Evolutionary conservation across 306 rosid genomes (phyloP).

Genomic region (Acmispon strigosus): DNA sequence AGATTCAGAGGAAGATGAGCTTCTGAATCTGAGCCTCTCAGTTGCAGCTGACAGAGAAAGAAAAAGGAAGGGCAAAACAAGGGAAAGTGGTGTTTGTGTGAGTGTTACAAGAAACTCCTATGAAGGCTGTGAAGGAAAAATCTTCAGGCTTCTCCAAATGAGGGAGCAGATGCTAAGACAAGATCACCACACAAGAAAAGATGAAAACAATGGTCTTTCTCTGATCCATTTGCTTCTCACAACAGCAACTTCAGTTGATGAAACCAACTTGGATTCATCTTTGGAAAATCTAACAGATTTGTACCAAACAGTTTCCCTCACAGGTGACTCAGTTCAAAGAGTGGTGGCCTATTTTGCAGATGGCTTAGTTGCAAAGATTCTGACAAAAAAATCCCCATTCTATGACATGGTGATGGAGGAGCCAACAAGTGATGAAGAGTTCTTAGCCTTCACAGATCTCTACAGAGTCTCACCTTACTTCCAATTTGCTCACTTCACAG

Average conservation of each 20-base stretch:
- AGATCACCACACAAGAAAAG: conserved; percentile 22
- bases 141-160: conserved; percentile 63
- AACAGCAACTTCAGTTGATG: conserved; percentile 45
- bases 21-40: conserved; percentile 70
- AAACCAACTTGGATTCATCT: conserved; percentile 35
- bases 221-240: conserved; percentile 55
- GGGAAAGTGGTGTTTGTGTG: neutral
- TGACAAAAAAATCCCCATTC: conserved; percentile 58
- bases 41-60: conserved; percentile 42
- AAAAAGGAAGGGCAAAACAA: conserved; percentile 41
- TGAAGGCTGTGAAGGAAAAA: conserved; percentile 55
- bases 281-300: conserved; percentile 43
- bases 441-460: conserved; percentile 52
- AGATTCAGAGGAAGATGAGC: conserved; percentile 54
- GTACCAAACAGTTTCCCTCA: conserved; percentile 44
- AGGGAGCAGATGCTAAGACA: conserved; percentile 64
- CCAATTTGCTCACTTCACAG: conserved; percentile 84
- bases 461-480: conserved; percentile 61
- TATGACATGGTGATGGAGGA: conserved; percentile 56
- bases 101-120: conserved; percentile 2
- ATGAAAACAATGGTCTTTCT: conserved; percentile 38
- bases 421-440: conserved; percentile 53
- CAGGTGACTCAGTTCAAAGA: conserved; percentile 58
- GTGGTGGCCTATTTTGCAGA: conserved; percentile 65
- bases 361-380: conserved; percentile 50